Evolutionary conservation across 2,329 filamentous ascomycete species (phyloP).

Genomic region (Xylaria sp.): DNA sequence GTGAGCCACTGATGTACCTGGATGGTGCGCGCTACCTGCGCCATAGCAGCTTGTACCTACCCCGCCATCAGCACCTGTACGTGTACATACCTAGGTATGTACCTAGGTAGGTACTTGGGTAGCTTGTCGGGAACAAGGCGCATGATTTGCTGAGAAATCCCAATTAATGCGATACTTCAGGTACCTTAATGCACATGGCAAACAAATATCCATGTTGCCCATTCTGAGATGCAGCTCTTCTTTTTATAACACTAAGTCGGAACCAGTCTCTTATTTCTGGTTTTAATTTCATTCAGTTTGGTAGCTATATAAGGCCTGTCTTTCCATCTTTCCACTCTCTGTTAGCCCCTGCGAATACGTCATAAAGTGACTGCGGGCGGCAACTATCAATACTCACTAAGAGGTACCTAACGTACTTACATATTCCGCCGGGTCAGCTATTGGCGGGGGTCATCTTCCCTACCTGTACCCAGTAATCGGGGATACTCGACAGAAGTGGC

Average conservation of each 20-base stretch:
- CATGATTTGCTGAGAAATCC: conserved; percentile 39
- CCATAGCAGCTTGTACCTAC: not conserved
- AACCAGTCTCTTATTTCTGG: not conserved
- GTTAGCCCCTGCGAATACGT: conserved; percentile 16
- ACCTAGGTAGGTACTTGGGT: not conserved
- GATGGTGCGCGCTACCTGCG: not conserved
- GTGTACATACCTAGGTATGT: too few relatives aligned
- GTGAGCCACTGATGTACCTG: conserved; percentile 3
- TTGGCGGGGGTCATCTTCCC: conserved; percentile 34
- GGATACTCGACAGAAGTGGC: not conserved
- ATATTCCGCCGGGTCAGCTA: not conserved
- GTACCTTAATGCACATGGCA: conserved; percentile 16
- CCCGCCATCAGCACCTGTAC: not conserved
- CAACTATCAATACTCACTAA: not conserved
- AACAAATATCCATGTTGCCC: not conserved
- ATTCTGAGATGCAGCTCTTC: not conserved
- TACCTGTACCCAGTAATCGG: not conserved
- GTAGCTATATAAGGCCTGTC: conserved; percentile 16
- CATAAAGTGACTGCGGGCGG: conserved; percentile 22
- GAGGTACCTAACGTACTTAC: not conserved
- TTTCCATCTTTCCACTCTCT: conserved; percentile 2
- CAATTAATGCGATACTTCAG: conserved; percentile 23
- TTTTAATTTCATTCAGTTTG: not conserved
- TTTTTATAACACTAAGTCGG: not conserved
- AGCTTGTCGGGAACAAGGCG: conserved; percentile 18